Evolutionary conservation across 306 rosid genomes (phyloP), one percentile per base, ranked within the genome.

Genomic region (Pterocarpus santalinus): DNA sequence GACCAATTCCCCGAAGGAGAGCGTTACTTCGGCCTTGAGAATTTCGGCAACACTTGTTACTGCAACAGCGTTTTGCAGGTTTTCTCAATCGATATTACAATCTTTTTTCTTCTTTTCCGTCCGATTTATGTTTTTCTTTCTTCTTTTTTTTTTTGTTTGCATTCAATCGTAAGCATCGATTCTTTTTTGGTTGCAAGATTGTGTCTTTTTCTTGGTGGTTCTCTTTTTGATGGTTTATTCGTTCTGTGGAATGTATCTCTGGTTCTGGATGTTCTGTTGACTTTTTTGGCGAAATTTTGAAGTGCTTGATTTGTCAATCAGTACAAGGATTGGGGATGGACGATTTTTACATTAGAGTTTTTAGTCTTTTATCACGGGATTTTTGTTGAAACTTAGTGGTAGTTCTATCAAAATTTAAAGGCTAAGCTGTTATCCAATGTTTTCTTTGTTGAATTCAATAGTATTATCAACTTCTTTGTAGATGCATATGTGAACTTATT

Each of bases 1-100:
- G 99, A 96, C 78, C 99, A 96, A 87, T 96, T 94, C 61, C 99
- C 98, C 4, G 99, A 94, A 90, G 99, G 99, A 88, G 99, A 96
- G 69, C 94, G 97, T 43, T 96, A 96, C 84, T 96, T 96, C 38
- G 99, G 99, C 58, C 94, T 96, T 3, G 98, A 96, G 87, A 96
- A 96, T 91, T 96, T 93, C 79, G 99, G 99, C 72, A 96, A 93
- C 74, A 96, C 98, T 80, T 96, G 99, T 84, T 96, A 96, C 85
- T 96, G 99, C 79, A 96, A 96, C 82, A 96, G 99, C 86, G 99
- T 93, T 38, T 89, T 96, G 92, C 99, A 96, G 99, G 98, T 94
- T 46, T 91, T 30, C 57, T 60, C 34, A 66, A 61, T 62, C 34
- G 56, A 56, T 30, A 22, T 22, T 22, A 22, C 28, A 22, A 22